Evolutionary conservation across 352 stramenopile species (phyloP), one percentile per base, ranked within the genome.

Genomic region (Phytopythium ostracodes): DNA sequence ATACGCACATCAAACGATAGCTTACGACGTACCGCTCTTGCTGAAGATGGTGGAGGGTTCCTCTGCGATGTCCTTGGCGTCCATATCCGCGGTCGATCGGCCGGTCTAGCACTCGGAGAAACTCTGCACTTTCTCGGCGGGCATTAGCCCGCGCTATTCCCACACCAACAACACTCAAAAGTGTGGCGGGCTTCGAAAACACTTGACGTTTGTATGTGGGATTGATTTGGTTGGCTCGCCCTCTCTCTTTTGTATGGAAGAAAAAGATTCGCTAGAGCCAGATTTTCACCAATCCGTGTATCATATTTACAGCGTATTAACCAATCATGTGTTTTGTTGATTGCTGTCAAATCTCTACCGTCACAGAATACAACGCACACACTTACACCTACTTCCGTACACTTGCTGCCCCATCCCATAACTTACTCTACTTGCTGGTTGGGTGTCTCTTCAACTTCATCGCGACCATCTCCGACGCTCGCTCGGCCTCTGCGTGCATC

Each of bases 141-240:
- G 24, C 12, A 35, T 22, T 52, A n/a, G 46, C 46, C 2, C 22
- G 44, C 4, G n/a, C 10, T 12, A 2, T 31, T 20, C n/a, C n/a
- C n/a, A 5, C 44, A n/a, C 40, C 40, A 46, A 22, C 40, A 46
- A 43, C 36, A 11, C 9, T 6, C 43, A 27, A 24, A 51, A 51
- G 22, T 20, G 44, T 47, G 42, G 42, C 18, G 42, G 42, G 20
- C 17, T 22, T 11, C 20, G 12, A 31, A 10, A 10, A 9, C 0
- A 51, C 46, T 52, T 52, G 46, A 6, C 18, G 24, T 52, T 52
- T 52, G 46, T 52, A 52, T 52, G 46, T 6, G 0, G 12, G 12
- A 14, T 52, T 52, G 46, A 52, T 52, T 56, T 56, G 50, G 50
- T 42, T 56, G 50, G 50, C 50, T 56, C 27, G 25, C 50, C 50